phyloP scores from a whole-genome alignment of 257 asterid species.

The Forsythia suspensa region DNA sequence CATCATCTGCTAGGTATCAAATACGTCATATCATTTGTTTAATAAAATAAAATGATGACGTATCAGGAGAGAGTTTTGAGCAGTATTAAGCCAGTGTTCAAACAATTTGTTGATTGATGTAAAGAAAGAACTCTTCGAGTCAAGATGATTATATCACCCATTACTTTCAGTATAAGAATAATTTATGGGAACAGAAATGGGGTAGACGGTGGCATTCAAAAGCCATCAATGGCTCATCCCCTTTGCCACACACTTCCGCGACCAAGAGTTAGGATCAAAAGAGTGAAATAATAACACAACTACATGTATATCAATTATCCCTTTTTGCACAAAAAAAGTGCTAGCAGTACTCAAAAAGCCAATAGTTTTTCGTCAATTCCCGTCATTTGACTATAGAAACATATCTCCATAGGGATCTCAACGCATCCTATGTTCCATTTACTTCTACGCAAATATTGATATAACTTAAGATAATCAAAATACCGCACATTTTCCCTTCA shows the following conservation, averaged over 20 bases:
- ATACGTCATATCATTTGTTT: neutral
- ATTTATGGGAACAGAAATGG: neutral
- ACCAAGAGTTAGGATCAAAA: neutral
- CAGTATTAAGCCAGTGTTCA: neutral
- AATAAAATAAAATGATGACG: neutral
- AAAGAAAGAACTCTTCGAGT: neutral
- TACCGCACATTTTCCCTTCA: neutral
- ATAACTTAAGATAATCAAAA: neutral
- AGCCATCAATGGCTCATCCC: neutral
- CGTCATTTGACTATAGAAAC: too few relatives aligned
- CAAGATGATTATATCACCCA: neutral
- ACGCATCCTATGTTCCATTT: neutral
- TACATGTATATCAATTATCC: neutral
- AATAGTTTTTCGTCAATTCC: neutral
- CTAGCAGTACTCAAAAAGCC: neutral
- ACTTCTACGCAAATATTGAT: neutral
- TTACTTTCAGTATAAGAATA: neutral
- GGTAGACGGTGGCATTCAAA: neutral
- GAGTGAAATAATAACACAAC: neutral
- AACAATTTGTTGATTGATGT: neutral
- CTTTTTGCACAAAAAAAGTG: neutral
- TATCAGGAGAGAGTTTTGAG: neutral
- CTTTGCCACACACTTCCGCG: too few relatives aligned
- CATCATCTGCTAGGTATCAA: slow-evolving; percentile 75
- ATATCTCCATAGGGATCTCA: too few relatives aligned